A percentile compares a stretch with the other conserved stretches of the same genome.
Conservation (phyloP, 2,329 filamentous ascomycete species). For the Penicillium sp. region DNA sequence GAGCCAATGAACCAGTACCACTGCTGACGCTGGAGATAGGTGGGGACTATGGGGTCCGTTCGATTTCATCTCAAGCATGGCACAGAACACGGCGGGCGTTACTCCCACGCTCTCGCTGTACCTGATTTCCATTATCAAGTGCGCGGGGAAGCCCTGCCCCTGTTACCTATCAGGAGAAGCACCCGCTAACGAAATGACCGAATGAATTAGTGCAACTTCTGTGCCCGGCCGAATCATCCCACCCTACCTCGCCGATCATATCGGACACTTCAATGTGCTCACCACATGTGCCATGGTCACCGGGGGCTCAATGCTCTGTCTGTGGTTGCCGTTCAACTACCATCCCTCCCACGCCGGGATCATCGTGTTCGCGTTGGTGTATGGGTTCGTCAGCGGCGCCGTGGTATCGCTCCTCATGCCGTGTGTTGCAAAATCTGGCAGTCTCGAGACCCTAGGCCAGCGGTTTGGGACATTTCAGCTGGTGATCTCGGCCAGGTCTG, state of each 20-base stretch:
- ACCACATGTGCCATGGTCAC: conserved; percentile 13
- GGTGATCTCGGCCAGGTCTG: conserved; percentile 23
- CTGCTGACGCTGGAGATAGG: conserved; percentile 12
- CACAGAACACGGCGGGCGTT: conserved; percentile 11
- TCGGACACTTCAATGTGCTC: conserved; percentile 31
- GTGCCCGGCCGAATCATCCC: conserved; percentile 28
- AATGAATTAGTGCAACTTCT: conserved; percentile 21
- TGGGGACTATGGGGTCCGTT: conserved; percentile 13
- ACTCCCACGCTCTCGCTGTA: conserved; percentile 22
- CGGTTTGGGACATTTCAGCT: conserved; percentile 33
- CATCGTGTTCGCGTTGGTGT: conserved; percentile 28
- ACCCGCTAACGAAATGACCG: neutral
- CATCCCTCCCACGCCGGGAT: conserved; percentile 27
- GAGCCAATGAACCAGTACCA: neutral
- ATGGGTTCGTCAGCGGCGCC: conserved; percentile 30
- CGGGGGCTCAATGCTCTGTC: conserved; percentile 19
- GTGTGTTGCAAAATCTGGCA: conserved; percentile 28
- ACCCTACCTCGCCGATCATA: conserved; percentile 22
- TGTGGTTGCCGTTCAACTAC: conserved; percentile 33
- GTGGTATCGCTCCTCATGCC: conserved; percentile 31
- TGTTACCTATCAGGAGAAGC: too few relatives aligned
- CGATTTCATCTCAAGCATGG: conserved; percentile 10
- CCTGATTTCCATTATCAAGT: conserved; percentile 31
- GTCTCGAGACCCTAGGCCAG: conserved; percentile 34
- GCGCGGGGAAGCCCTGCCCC: too few relatives aligned